These are phyloP conservation scores for Isoetes engelmannii DNA, from an alignment of 83 land plant species.

Conservation along the genomic window DNA sequence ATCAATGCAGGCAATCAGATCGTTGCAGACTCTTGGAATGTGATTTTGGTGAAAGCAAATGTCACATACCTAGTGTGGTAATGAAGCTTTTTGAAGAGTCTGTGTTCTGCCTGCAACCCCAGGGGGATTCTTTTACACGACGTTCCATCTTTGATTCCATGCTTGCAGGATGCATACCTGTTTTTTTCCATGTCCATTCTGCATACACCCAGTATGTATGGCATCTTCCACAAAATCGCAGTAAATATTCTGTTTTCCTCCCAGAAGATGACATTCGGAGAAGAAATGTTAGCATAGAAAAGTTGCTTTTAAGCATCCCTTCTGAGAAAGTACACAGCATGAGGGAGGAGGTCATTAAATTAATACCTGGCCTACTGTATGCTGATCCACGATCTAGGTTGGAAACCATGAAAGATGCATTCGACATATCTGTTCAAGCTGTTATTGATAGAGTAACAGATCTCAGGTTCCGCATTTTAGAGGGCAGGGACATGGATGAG, in stretches of 20 bases:
- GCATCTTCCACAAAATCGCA: slow-evolving; percentile 53
- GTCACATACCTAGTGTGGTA: slow-evolving; percentile 40
- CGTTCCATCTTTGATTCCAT: slow-evolving; percentile 66
- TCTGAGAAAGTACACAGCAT: slow-evolving; percentile 28
- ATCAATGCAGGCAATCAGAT: slow-evolving; percentile 40
- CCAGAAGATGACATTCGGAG: slow-evolving; percentile 43
- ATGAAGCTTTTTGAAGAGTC: slow-evolving; percentile 59
- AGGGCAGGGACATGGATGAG: slow-evolving; percentile 28
- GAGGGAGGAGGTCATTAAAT: slow-evolving; percentile 52
- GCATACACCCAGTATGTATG: slow-evolving; percentile 55
- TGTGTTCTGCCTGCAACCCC: slow-evolving; percentile 61
- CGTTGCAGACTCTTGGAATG: slow-evolving; percentile 40
- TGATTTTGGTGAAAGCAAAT: slow-evolving; percentile 41
- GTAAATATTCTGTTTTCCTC: slow-evolving; percentile 58
- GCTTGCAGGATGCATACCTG: slow-evolving; percentile 69
- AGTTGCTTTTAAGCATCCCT: slow-evolving; percentile 36
- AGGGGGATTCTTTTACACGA: slow-evolving; percentile 63
- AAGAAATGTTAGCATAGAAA: slow-evolving; percentile 39
- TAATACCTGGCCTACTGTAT: slow-evolving; percentile 56
- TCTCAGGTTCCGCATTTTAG: slow-evolving; percentile 29
- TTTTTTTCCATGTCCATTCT: slow-evolving; percentile 56
- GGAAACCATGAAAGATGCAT: slow-evolving; percentile 51
- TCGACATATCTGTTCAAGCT: slow-evolving; percentile 54
- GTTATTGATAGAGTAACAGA: slow-evolving; percentile 36
- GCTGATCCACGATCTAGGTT: slow-evolving; percentile 38